Evolutionary conservation across 2,329 filamentous ascomycete species (phyloP).

Genomic region (Penicillium frequentans): DNA sequence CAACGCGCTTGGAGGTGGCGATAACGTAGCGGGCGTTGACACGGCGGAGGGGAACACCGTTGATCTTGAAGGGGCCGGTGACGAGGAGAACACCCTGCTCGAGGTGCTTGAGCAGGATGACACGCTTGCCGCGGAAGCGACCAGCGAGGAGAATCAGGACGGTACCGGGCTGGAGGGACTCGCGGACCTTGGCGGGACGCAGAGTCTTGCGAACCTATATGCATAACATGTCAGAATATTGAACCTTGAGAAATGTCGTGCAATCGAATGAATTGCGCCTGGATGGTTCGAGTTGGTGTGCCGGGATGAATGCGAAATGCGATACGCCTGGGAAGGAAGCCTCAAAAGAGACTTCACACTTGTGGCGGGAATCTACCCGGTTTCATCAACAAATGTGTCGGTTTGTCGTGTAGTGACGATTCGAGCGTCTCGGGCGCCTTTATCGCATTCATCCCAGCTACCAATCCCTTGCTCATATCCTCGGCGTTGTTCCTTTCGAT

Average conservation of each 20-base stretch:
- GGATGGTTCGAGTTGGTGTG: conserved; percentile 1
- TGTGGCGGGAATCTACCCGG: not conserved
- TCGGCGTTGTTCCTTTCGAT: conserved; percentile 9
- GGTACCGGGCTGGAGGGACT: conserved; percentile 88
- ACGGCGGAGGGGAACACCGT: conserved; percentile 94
- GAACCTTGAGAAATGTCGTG: conserved; percentile 7
- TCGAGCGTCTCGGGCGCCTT: conserved; percentile 23
- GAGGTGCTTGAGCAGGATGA: conserved; percentile 97
- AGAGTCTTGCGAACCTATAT: conserved; percentile 88
- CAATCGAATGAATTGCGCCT: conserved; percentile 10
- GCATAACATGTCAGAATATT: conserved; percentile 26
- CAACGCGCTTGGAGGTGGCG: conserved; percentile 51
- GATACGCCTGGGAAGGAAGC: conserved; percentile 2
- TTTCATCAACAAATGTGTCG: not conserved
- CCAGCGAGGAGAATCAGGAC: conserved; percentile 99
- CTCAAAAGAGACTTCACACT: not conserved
- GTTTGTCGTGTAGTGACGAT: conserved; percentile 10
- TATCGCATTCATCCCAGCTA: conserved; percentile 33
- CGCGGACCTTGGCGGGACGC: conserved; percentile 81
- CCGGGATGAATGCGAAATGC: conserved; percentile 11
- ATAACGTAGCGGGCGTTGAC: conserved; percentile 54
- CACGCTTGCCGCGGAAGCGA: conserved; percentile 99
- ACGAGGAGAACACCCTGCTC: conserved; percentile 97
- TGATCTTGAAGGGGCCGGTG: conserved; percentile 99
- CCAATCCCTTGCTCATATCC: conserved; percentile 26